phyloP scores from a whole-genome alignment of 805 yeast genomes.

The Candida yuanshanica region DNA sequence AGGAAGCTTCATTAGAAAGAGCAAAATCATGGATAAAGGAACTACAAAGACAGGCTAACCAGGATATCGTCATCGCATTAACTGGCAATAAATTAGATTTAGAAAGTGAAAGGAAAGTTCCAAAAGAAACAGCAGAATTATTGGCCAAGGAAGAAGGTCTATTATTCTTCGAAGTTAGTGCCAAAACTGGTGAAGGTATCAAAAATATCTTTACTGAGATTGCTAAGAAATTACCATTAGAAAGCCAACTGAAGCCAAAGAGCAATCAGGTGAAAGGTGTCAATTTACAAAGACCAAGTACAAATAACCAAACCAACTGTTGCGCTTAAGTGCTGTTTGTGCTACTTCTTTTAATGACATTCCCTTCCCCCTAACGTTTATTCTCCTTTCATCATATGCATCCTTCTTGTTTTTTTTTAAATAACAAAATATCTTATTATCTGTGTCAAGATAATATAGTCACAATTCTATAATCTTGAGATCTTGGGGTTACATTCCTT shows the following conservation, averaged over 20 bases:
- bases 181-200: conserved; percentile 50
- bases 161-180: conserved; percentile 50
- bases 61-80: conserved; percentile 55
- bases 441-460: no score
- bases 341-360: no score
- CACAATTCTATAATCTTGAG: no score
- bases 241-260: conserved; percentile 20
- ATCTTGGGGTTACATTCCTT: no score
- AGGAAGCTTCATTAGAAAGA: conserved; percentile 53
- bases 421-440: not conserved
- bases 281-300: conserved; percentile 38
- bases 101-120: conserved; percentile 40
- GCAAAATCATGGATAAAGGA: conserved; percentile 79
- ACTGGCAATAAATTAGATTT: conserved; percentile 79
- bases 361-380: not conserved
- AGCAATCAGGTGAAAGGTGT: conserved; percentile 22
- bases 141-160: conserved; percentile 50
- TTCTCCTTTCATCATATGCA: not conserved
- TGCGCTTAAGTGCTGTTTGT: conserved; percentile 30
- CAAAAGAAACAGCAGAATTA: conserved; percentile 40
- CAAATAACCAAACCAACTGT: conserved; percentile 37
- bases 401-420: not conserved
- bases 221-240: conserved; percentile 39
- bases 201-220: conserved; percentile 42
- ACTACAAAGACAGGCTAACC: conserved; percentile 60